Evolutionary conservation across 192 early-diverging fungal genomes (phyloP), one percentile per base, ranked within the genome.

Genomic region (Rhizoclosmatium sp.): DNA sequence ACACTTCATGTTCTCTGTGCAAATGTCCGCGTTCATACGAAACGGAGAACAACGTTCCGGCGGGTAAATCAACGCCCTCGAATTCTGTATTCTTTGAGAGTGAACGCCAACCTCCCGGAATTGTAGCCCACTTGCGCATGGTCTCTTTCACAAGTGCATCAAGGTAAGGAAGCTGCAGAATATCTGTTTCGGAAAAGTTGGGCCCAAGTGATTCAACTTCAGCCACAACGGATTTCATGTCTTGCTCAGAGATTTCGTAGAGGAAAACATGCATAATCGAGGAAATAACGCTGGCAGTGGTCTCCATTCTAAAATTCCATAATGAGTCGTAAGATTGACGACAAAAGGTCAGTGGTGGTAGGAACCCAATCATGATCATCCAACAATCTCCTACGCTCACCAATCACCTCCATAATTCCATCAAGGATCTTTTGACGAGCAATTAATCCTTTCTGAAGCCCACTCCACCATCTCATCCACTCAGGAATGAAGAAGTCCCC

Each of bases 101-200:
- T 16, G 31, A 16, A 39, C 64, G 64, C n/a, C 14, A 48, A 16
- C 12, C 58, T 19, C 7, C n/a, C 21, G 58, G 47, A 14, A 74
- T 42, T 7, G 56, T 16, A 23, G 58, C 14, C 12, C n/a, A 61
- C 9, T 23, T 62, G 9, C 71, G 12, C 54, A 66, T 12, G 14
- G 51, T 21, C 41, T 74, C 71, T 54, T 74, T 74, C 9, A 74
- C 58, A 74, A 74, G 62, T 16, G 54, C 56, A 54, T 74, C 71
- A 7, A 74, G 40, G 10, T 67, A 46, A 19, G 71, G 71, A 19
- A 74, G 71, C 12, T 54, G 0, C 0, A 7, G 14, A n/a, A 74
- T 59, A 19, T 54, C 23, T 12, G 71, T 10, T 23, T 66, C 58
- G 19, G 47, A 65, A 10, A 23, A 16, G 10, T 23, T 21, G 40